Conservation (phyloP, 441 rosid species). For the Adansonia madagascariensis region DNA sequence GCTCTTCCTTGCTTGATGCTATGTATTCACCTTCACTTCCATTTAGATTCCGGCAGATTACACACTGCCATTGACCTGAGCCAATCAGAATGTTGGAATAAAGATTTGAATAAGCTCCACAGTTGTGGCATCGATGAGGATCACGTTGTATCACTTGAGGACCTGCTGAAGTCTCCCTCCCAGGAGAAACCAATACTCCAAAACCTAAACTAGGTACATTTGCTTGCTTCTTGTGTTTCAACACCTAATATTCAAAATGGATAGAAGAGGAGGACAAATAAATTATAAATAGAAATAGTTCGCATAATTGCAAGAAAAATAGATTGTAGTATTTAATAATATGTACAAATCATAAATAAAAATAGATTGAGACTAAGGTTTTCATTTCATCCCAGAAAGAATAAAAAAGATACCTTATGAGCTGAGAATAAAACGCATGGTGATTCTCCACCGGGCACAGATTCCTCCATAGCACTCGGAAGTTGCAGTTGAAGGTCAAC, state of each 20-base stretch:
- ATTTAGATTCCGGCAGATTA: conserved; percentile 70
- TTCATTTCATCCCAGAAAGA: conserved; percentile 22
- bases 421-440: conserved; percentile 79
- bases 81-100: conserved; percentile 81
- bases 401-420: conserved; percentile 58
- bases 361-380: background rate
- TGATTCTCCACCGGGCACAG: conserved; percentile 46
- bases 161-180: conserved; percentile 72
- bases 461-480: conserved; percentile 58
- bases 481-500: conserved; percentile 59
- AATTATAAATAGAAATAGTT: background rate
- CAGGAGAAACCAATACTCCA: conserved; percentile 91
- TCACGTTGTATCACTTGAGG: conserved; percentile 80
- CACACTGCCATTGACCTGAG: conserved; percentile 97
- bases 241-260: conserved; percentile 49
- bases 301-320: conserved; percentile 12
- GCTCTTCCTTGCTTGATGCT: conserved; percentile 77
- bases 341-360: conserved; percentile 6
- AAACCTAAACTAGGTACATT: conserved; percentile 90
- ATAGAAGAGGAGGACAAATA: conserved; percentile 10
- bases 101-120: conserved; percentile 88
- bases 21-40: conserved; percentile 89
- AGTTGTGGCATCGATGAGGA: conserved; percentile 83
- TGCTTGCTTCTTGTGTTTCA: conserved; percentile 86
- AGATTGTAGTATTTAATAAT: background rate